phyloP scores from a whole-genome alignment of 176 grass and related monocot species.

The Phoenix roebelenii region DNA sequence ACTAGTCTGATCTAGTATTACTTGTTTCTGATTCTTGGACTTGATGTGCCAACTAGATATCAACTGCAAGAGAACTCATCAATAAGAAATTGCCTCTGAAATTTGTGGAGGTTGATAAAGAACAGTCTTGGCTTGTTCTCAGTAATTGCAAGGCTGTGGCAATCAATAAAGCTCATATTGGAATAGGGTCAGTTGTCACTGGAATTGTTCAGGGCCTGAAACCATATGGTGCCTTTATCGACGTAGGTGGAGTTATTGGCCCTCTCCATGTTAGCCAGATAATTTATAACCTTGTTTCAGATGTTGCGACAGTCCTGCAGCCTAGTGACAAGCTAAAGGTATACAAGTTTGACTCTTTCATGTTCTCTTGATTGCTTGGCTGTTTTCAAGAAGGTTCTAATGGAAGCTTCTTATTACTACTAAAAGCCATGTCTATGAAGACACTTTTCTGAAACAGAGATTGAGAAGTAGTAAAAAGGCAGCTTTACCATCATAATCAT shows the following conservation, averaged over 20 bases:
- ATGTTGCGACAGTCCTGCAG: conserved; percentile 86
- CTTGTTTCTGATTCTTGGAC: not conserved
- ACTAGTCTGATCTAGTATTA: too few species aligned
- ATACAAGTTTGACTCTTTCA: conserved; percentile 11
- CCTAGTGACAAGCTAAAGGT: conserved; percentile 90
- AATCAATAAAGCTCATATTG: conserved; percentile 78
- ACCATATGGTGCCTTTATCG: conserved; percentile 85
- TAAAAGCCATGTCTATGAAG: conserved; percentile 19
- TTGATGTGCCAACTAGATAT: conserved; percentile 27
- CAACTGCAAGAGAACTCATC: conserved; percentile 63
- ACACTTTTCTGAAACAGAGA: too few species aligned
- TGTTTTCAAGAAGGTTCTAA: conserved; percentile 11
- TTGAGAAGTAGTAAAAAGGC: too few species aligned
- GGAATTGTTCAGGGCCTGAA: conserved; percentile 92
- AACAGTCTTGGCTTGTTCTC: conserved; percentile 85
- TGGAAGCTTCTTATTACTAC: not conserved
- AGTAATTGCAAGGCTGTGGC: conserved; percentile 93
- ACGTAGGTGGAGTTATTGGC: conserved; percentile 89
- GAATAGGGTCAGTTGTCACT: conserved; percentile 82
- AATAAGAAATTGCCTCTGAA: conserved; percentile 69
- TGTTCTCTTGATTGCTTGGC: not conserved
- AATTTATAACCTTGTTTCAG: conserved; percentile 76
- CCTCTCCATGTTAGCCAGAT: conserved; percentile 97
- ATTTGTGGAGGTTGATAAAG: conserved; percentile 82
- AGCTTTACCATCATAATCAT: too few species aligned